phyloP scores from a whole-genome alignment of 2,329 filamentous ascomycete genomes.

The Curvularia lunata region DNA sequence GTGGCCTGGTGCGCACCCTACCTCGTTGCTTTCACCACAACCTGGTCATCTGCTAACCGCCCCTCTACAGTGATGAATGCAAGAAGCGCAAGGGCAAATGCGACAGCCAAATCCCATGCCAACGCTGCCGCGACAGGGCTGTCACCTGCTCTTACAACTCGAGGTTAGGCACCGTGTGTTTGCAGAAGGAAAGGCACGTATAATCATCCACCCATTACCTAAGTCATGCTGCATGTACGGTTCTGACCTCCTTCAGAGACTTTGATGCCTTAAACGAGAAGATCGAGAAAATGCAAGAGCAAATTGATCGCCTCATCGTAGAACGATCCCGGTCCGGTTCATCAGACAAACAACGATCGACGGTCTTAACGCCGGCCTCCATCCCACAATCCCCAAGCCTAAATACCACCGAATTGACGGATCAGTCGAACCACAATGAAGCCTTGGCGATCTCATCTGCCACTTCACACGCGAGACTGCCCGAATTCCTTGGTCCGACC shows the following conservation, averaged over 20 bases:
- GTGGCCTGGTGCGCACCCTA: too few relatives aligned
- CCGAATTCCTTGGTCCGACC: too few relatives aligned
- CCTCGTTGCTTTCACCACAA: too few relatives aligned
- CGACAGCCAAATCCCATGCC: not conserved
- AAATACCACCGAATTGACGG: not conserved
- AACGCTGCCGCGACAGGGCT: not conserved
- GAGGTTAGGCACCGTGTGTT: not conserved
- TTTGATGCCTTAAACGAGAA: not conserved
- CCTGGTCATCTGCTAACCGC: too few relatives aligned
- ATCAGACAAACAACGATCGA: not conserved
- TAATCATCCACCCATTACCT: not conserved
- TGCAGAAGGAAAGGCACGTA: not conserved
- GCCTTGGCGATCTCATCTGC: too few relatives aligned
- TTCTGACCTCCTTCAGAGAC: not conserved
- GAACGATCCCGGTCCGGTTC: not conserved
- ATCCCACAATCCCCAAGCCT: not conserved
- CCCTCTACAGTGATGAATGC: not conserved
- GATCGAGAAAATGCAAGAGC: not conserved
- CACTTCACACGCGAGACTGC: too few relatives aligned
- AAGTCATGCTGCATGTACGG: not conserved
- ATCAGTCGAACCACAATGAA: not conserved
- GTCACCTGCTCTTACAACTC: not conserved
- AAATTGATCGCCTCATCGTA: not conserved
- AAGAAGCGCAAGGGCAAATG: not conserved
- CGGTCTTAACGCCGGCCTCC: not conserved